A percentile compares a stretch with the other conserved stretches of the same genome.
phyloP scores from a whole-genome alignment of 2,329 filamentous ascomycete species.

The Trichothecium sympodiale region DNA sequence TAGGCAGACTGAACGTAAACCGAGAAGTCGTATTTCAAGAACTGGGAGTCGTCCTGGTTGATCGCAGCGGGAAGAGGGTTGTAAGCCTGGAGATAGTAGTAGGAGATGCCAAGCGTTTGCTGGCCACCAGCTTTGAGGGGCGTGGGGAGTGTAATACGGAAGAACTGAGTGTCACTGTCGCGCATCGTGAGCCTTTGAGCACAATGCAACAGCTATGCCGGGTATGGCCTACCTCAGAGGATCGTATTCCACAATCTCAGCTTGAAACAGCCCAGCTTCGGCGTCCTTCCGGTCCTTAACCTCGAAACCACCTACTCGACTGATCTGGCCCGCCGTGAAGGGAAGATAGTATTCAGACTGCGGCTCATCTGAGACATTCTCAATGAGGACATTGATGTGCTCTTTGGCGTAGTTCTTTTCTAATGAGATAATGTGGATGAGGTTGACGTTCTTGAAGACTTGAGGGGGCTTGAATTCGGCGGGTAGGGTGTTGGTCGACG shows the following conservation, averaged over 20 bases:
- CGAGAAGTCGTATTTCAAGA: slow-evolving; percentile 74
- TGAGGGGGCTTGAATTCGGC: slow-evolving; percentile 72
- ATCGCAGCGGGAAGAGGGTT: slow-evolving; percentile 71
- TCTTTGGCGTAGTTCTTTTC: slow-evolving; percentile 90
- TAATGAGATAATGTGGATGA: slow-evolving; percentile 80
- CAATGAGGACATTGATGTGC: slow-evolving; percentile 84
- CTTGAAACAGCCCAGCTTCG: slow-evolving; percentile 53
- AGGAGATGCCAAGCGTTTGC: slow-evolving; percentile 79
- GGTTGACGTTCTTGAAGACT: slow-evolving; percentile 87
- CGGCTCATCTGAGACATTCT: slow-evolving; percentile 69
- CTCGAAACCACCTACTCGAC: slow-evolving; percentile 73
- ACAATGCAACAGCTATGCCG: background rate
- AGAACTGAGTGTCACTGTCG: slow-evolving; percentile 64
- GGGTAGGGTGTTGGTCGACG: slow-evolving; percentile 48
- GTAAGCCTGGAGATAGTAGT: slow-evolving; percentile 70
- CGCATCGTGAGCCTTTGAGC: background rate
- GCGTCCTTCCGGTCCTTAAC: slow-evolving; percentile 84
- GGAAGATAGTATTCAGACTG: slow-evolving; percentile 89
- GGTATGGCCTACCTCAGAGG: slow-evolving; percentile 36
- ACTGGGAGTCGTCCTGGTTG: slow-evolving; percentile 77
- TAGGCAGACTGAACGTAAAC: slow-evolving; percentile 79
- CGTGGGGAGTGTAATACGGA: slow-evolving; percentile 66
- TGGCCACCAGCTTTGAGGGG: slow-evolving; percentile 67
- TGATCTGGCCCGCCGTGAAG: slow-evolving; percentile 66
- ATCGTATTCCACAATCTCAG: slow-evolving; percentile 57